Evolutionary conservation across 1,139 yeast genomes (phyloP), one percentile per base, ranked within the genome.

Genomic region (Suhomyces maxii): DNA sequence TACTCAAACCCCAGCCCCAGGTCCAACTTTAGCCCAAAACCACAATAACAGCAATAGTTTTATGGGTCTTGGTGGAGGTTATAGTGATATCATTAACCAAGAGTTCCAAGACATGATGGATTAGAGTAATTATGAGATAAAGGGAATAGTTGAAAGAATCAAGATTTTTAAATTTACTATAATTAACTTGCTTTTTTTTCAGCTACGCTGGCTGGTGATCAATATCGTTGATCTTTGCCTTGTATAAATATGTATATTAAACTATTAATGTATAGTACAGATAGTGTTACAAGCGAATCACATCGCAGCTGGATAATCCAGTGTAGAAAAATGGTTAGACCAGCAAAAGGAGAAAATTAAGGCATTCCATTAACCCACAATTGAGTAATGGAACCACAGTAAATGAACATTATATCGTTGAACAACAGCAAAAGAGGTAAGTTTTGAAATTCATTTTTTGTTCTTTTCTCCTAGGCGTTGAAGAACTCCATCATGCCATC

Each of bases 81-180:
- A 73, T 57, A 59, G 69, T 33, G 75, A 72, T 45, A 67, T 73
- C 34, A 60, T 73, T 40, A 73, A 70, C 52, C 70, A 60, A 45
- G 78, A 73, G 49, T 73, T 73, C 47, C 75, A 70, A 44, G 71
- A 68, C 45, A 51, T 63, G 51, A 66, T 64, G 66, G 67, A 64
- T 37, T 46, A 18, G 23, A 18, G 23, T 4, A 18, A 18, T 18
- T 4, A 18, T 18, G 23, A 18, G 23, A 18, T 2, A 18, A 18
- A 18, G 23, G 6, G 23, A 18, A 18, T 18, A 18, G 23, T 18
- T 18, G 23, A 18, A 18, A 18, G 23, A 18, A 1, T 18, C 6
- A 18, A 18, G 23, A 6, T 18, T 18, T 18, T 18, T 4, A 18
- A 18, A 18, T 18, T 18, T 18, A 18, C 3, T 18, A 18, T 4